phyloP scores from a whole-genome alignment of 768 basidiomycete species.

The Cystofilobasidium ferigula region DNA sequence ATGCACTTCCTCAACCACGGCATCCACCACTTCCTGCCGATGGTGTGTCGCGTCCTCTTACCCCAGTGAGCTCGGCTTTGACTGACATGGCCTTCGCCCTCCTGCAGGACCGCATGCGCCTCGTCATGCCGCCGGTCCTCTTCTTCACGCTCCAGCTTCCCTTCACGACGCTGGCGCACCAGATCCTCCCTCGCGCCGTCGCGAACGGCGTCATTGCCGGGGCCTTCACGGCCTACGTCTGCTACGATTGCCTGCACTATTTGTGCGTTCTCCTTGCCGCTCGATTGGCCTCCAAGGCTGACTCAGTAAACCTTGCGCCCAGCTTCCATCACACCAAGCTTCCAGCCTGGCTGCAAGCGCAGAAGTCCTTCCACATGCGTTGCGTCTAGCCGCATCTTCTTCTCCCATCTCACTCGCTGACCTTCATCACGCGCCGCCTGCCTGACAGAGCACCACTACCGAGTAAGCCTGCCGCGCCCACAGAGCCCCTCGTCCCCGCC shows the following conservation, averaged over 20 bases:
- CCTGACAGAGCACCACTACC: neutral
- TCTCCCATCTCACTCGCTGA: slow-evolving; percentile 51
- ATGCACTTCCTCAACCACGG: slow-evolving; percentile 89
- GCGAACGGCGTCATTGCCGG: slow-evolving; percentile 91
- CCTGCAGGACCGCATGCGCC: slow-evolving; percentile 48
- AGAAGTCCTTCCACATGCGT: slow-evolving; percentile 89
- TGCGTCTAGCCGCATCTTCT: neutral
- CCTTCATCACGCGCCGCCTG: slow-evolving; percentile 45
- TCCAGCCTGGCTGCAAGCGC: slow-evolving; percentile 71
- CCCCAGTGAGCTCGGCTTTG: neutral
- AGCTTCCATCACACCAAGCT: slow-evolving; percentile 70
- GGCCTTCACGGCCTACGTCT: slow-evolving; percentile 60
- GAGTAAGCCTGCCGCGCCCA: neutral
- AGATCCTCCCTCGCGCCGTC: slow-evolving; percentile 64
- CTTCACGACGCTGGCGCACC: slow-evolving; percentile 72
- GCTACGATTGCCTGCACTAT: slow-evolving; percentile 86
- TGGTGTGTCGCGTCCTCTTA: slow-evolving; percentile 47
- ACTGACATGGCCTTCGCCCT: slow-evolving; percentile 35
- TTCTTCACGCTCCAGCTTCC: slow-evolving; percentile 68
- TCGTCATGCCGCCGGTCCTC: slow-evolving; percentile 89
- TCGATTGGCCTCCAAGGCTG: no score
- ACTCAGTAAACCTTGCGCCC: neutral
- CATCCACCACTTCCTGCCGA: slow-evolving; percentile 92
- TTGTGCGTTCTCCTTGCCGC: slow-evolving; percentile 46
- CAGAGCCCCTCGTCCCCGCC: slow-evolving; percentile 39